Evolutionary conservation across 1,284 basidiomycete genomes (phyloP).

Genomic region (Apiotrichum sp.): DNA sequence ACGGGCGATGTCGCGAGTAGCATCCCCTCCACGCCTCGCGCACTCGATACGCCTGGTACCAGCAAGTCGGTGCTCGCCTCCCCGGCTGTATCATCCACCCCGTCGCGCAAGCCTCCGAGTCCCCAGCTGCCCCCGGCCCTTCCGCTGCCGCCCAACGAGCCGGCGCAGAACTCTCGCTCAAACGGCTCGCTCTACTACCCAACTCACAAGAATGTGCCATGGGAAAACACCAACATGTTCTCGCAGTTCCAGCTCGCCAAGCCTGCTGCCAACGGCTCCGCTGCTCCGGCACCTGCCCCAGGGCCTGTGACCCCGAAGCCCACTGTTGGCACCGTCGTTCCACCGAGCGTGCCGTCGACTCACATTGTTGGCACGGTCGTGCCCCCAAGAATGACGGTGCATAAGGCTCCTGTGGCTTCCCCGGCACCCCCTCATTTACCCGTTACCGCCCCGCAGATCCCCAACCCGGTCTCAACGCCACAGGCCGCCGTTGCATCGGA

Average conservation of each 20-base stretch:
- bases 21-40: background rate
- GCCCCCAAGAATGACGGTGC: too few species aligned
- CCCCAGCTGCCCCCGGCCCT: background rate
- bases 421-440: too few species aligned
- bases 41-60: too few species aligned
- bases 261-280: too few species aligned
- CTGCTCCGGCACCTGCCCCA: background rate
- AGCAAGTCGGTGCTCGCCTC: background rate
- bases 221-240: conserved; percentile 15
- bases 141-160: conserved; percentile 1
- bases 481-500: too few species aligned
- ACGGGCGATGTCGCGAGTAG: background rate
- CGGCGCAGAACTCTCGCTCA: conserved; percentile 9
- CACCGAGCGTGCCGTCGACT: too few species aligned
- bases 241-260: conserved; percentile 9
- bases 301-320: background rate
- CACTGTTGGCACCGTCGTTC: too few species aligned
- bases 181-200: conserved; percentile 10
- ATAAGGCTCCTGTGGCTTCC: too few species aligned
- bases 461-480: too few species aligned
- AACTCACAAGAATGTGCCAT: conserved; percentile 13
- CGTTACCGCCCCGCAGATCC: too few species aligned
- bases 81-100: background rate
- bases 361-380: too few species aligned
- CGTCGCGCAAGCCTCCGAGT: background rate